Percentiles rank a stretch among this genome's conserved stretches.
phyloP scores from a whole-genome alignment of 768 basidiomycete species.

The Gautieria morchelliformis region DNA sequence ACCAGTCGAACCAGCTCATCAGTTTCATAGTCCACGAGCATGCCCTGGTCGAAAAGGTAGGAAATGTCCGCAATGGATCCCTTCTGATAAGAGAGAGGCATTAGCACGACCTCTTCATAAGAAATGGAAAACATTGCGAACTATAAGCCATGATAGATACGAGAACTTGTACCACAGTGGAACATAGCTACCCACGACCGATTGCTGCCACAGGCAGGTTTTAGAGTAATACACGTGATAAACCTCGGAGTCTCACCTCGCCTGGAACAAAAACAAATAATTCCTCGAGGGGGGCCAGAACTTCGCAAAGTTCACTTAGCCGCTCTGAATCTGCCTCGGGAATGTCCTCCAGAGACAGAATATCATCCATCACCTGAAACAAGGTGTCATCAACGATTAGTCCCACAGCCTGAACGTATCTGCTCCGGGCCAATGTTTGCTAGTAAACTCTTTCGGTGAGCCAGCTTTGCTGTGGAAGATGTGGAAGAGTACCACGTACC shows the following conservation, averaged over 20 bases:
- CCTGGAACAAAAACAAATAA: constrained; percentile 62
- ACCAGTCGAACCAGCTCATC: constrained; percentile 79
- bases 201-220: constrained; percentile 33
- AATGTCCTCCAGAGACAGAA: constrained; percentile 76
- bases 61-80: constrained; percentile 87
- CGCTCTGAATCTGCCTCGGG: constrained; percentile 79
- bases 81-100: constrained; percentile 49
- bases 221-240: neutral
- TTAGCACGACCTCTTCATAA: neutral
- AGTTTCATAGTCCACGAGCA: constrained; percentile 81
- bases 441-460: constrained; percentile 19
- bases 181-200: constrained; percentile 77
- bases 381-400: constrained; percentile 59
- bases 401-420: constrained; percentile 67
- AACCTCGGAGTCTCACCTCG: constrained; percentile 32
- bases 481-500: constrained; percentile 29
- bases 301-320: constrained; percentile 72
- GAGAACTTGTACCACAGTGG: constrained; percentile 93
- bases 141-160: constrained; percentile 86
- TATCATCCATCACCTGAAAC: constrained; percentile 55
- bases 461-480: neutral
- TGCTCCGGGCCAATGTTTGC: constrained; percentile 60
- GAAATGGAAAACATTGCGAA: constrained; percentile 28
- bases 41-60: constrained; percentile 86
- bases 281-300: constrained; percentile 70